Evolutionary conservation across 441 rosid species (phyloP).

Genomic region (Gossypium aridum): DNA sequence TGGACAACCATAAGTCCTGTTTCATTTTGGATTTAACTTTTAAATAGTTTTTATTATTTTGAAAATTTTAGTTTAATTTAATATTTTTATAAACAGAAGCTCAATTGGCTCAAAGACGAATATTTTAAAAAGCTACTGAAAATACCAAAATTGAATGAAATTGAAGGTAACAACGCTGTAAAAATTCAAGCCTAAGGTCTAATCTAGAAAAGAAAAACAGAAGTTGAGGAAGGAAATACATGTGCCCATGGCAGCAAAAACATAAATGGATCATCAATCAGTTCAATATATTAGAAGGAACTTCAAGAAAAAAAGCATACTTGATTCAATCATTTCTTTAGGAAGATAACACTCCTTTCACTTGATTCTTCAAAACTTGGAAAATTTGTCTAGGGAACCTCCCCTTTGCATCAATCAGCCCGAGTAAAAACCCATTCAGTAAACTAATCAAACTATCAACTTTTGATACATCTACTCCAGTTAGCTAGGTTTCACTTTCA

Average conservation of each 20-base stretch:
- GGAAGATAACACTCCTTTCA: not conserved
- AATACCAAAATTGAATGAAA: not conserved
- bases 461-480: not conserved
- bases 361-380: not conserved
- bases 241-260: not conserved
- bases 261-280: not conserved
- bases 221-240: not conserved
- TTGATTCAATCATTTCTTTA: not conserved
- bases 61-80: too few relatives aligned
- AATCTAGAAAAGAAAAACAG: not conserved
- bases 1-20: too few relatives aligned
- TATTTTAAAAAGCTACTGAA: too few relatives aligned
- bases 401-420: not conserved
- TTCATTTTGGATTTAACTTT: too few relatives aligned
- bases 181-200: not conserved
- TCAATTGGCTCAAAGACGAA: too few relatives aligned
- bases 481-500: conserved; percentile 11
- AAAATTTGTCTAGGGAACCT: conserved; percentile 2
- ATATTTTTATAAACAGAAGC: too few relatives aligned
- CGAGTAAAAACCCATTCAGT: conserved; percentile 1
- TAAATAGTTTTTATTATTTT: too few relatives aligned
- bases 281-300: not conserved
- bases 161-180: not conserved
- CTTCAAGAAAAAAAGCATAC: not conserved
- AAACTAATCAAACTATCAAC: not conserved